A percentile compares a stretch with the other conserved stretches of the same genome.
Evolutionary conservation across 2,329 filamentous ascomycete species (phyloP).

Genomic region (Leptosphaerulina australis): DNA sequence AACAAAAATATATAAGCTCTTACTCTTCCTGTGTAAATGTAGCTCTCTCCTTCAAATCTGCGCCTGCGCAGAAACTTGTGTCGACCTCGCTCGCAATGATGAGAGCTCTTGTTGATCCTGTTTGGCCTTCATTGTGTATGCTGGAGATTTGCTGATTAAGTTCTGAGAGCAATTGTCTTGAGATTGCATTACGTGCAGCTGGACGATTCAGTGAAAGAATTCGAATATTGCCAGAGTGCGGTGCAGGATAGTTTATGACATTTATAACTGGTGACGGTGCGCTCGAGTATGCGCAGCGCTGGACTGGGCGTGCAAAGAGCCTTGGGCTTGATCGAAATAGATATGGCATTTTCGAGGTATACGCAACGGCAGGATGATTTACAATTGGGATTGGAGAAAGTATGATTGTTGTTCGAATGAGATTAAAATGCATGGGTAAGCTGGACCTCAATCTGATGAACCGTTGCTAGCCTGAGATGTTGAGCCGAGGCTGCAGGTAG

Average conservation of each 20-base stretch:
- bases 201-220: constrained; percentile 88
- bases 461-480: too few relatives aligned
- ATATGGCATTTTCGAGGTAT: constrained; percentile 31
- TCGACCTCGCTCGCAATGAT: constrained; percentile 87
- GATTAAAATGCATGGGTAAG: not conserved
- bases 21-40: constrained; percentile 80
- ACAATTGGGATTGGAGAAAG: not conserved
- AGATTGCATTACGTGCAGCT: constrained; percentile 87
- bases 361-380: too few relatives aligned
- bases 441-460: too few relatives aligned
- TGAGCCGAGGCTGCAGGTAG: too few relatives aligned
- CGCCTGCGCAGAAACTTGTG: constrained; percentile 88
- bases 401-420: not conserved
- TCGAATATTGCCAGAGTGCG: constrained; percentile 81
- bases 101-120: constrained; percentile 73
- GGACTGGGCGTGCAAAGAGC: constrained; percentile 31
- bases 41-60: constrained; percentile 87
- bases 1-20: constrained; percentile 36
- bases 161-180: constrained; percentile 72
- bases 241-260: constrained; percentile 75
- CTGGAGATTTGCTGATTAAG: constrained; percentile 75
- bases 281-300: constrained; percentile 48
- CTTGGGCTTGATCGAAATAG: constrained; percentile 28
- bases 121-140: constrained; percentile 65
- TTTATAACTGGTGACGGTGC: constrained; percentile 65